Percentiles rank a stretch among this genome's conserved stretches.
Evolutionary conservation across 371 early-diverging fungal species (phyloP).

Genomic region (Cokeromyces recurvatus): DNA sequence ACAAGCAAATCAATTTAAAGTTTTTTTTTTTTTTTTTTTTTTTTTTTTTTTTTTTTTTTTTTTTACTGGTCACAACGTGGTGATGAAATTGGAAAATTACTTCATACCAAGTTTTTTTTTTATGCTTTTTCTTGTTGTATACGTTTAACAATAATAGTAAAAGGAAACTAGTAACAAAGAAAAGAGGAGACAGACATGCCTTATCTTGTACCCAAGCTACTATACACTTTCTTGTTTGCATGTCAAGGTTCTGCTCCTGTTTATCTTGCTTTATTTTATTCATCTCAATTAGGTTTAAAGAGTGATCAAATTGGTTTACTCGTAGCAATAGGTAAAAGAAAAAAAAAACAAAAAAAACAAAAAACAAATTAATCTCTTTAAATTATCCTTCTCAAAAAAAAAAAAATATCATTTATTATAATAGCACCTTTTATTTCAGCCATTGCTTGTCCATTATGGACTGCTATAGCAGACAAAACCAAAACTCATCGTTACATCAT

Average conservation of each 20-base stretch:
- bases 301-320: conserved; percentile 49
- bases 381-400: too few relatives aligned
- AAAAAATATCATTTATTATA: too few relatives aligned
- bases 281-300: conserved; percentile 41
- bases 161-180: too few relatives aligned
- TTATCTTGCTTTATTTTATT: conserved; percentile 45
- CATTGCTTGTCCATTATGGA: conserved; percentile 50
- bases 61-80: too few relatives aligned
- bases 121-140: too few relatives aligned
- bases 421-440: conserved; percentile 51
- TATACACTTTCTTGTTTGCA: conserved; percentile 48
- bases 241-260: conserved; percentile 52
- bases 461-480: conserved; percentile 46
- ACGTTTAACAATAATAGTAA: too few relatives aligned
- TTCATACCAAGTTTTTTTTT: too few relatives aligned
- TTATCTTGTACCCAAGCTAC: conserved; percentile 46
- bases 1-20: background rate
- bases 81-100: too few relatives aligned
- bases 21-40: background rate
- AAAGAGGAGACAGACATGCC: conserved; percentile 23
- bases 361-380: too few relatives aligned
- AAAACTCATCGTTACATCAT: conserved; percentile 47
- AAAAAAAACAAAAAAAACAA: background rate
- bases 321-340: conserved; percentile 45
- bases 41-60: too few relatives aligned